Conservation (phyloP, 805 yeast genomes). For the Zygosaccharomyces bisporus region DNA sequence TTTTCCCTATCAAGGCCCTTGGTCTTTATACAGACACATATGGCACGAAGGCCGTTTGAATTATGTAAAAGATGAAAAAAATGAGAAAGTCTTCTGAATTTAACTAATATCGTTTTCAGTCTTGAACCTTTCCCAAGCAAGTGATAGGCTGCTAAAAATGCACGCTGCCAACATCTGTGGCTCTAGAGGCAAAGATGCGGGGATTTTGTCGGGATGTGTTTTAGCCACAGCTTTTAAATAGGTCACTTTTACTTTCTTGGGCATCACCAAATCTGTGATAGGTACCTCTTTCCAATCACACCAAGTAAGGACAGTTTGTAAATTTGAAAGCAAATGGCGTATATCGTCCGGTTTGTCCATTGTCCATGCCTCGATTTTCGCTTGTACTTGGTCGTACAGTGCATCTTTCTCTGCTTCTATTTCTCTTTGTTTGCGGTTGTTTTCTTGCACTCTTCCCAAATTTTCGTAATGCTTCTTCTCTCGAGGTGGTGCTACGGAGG, state of each 20-base stretch:
- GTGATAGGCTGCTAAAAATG: slow-evolving; percentile 76
- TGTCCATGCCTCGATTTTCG: slow-evolving; percentile 58
- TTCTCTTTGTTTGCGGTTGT: slow-evolving; percentile 43
- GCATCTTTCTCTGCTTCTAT: slow-evolving; percentile 55
- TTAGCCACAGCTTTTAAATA: slow-evolving; percentile 89
- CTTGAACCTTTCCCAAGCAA: slow-evolving; percentile 87
- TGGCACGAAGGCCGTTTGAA: slow-evolving; percentile 14
- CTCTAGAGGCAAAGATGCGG: slow-evolving; percentile 53
- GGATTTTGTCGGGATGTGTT: slow-evolving; percentile 84
- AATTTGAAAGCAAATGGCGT: slow-evolving; percentile 67
- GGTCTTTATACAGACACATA: slow-evolving; percentile 53
- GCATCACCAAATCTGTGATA: slow-evolving; percentile 74
- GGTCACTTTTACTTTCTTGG: slow-evolving; percentile 79
- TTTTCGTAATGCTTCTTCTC: slow-evolving; percentile 35
- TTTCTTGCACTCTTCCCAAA: slow-evolving; percentile 48
- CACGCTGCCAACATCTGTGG: slow-evolving; percentile 80
- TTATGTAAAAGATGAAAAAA: slow-evolving; percentile 2
- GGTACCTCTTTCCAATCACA: slow-evolving; percentile 65
- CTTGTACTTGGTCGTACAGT: slow-evolving; percentile 61
- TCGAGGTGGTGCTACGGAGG: not conserved
- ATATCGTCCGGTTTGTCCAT: slow-evolving; percentile 75
- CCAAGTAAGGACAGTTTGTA: slow-evolving; percentile 67
- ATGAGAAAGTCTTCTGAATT: not conserved
- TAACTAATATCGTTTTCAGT: slow-evolving; percentile 47
- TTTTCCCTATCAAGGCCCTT: slow-evolving; percentile 89